phyloP scores from a whole-genome alignment of 2,329 filamentous ascomycete genomes.

The Fusarium camptoceras region DNA sequence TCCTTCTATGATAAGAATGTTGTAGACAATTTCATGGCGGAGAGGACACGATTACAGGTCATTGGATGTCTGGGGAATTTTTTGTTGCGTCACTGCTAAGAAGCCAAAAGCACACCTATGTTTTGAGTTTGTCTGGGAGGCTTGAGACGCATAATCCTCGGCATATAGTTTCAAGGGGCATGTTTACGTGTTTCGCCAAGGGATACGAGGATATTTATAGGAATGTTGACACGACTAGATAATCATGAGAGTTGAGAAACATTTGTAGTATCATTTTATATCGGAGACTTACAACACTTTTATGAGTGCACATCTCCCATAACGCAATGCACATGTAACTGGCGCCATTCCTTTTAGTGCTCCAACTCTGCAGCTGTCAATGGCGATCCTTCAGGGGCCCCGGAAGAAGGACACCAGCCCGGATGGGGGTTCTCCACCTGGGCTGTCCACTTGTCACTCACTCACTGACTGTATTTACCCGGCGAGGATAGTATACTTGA shows the following conservation, averaged over 20 bases:
- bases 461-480: conserved; percentile 4
- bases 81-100: conserved; percentile 44
- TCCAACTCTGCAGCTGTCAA: conserved; percentile 35
- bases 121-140: conserved; percentile 39
- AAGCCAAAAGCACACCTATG: conserved; percentile 24
- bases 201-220: conserved; percentile 2
- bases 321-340: conserved; percentile 3
- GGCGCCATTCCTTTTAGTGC: conserved; percentile 36
- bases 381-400: conserved; percentile 38
- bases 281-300: not conserved
- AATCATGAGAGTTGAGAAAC: not conserved
- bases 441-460: not conserved
- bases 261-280: not conserved
- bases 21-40: conserved; percentile 41
- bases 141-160: conserved; percentile 45
- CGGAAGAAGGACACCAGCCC: not conserved
- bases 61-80: conserved; percentile 7
- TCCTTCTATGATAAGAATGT: conserved; percentile 36
- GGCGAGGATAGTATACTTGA: not conserved
- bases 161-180: conserved; percentile 37
- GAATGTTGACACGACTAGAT: not conserved
- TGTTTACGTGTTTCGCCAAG: conserved; percentile 18
- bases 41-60: conserved; percentile 44
- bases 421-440: not conserved
- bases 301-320: not conserved